Base-by-base conservation (phyloP, 2,329 filamentous ascomycete species). In the Iodosphaeria phyllophila region DNA sequence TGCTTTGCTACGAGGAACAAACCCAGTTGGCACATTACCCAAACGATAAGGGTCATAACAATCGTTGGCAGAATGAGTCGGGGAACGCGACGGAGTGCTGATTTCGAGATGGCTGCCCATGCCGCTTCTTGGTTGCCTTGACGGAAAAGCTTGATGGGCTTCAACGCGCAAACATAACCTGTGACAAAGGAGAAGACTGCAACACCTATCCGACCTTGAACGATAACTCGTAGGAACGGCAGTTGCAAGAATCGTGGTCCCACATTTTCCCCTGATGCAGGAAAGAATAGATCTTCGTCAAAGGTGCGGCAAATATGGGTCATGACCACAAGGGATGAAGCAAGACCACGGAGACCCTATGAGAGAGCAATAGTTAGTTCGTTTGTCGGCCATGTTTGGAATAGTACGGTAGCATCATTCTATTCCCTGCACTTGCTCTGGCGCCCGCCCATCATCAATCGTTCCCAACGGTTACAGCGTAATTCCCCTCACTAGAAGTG, bases 101-200 rank as follows among this genome's bases (percentile, higher is more conserved):
- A 67, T 32, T 56, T 59, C 28, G 62, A 57, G 32, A 74, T 56
- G 19, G 59, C 55, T 12, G 40, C 48, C 33, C 67, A 60, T 8
- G 64, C 64, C 1, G 51, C 52, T 20, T 64, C 55, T 28, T 56
- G 54, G 34, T 64, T 56, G 25, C 63, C 65, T 16, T 59, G 48
- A 26, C 61, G 56, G 37, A 52, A 60, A 25, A 64, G 56, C 27
- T 57, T 54, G 30, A 73, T 56, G 10, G 67, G 63, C 37, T 71
- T 70, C 26, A 72, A 52, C 4, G 64, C 60, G 45, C 69, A 72
- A 25, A 72, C 67, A 36, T 70, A 73, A 28, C 67, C 67, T 13
- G 68, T 67, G 19, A 73, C 64, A 23, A 75, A 54, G 37, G 71
- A 61, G 45, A 75, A 74, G 32, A 74, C 66, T 9, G 67, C 61